These are phyloP conservation scores for Polyplosphaeria fusca DNA, from an alignment of 495 filamentous ascomycete species.

Conservation along the genomic window DNA sequence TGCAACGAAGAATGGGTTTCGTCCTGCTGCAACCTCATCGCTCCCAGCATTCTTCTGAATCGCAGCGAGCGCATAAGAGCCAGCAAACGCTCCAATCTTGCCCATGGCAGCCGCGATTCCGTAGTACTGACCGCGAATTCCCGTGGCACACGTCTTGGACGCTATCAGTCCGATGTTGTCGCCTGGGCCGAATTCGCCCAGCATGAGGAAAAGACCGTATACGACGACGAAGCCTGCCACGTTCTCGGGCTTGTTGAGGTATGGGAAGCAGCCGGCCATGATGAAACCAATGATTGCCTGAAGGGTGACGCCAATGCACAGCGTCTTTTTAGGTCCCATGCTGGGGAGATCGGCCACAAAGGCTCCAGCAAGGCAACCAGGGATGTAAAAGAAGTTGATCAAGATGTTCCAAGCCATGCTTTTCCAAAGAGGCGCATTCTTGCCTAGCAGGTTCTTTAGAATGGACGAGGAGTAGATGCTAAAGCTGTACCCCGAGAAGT, in stretches of 20 bases:
- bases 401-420: conserved; percentile 82
- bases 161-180: conserved; percentile 89
- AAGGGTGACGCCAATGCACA: conserved; percentile 61
- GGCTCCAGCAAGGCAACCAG: conserved; percentile 73
- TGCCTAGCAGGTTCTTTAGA: conserved; percentile 61
- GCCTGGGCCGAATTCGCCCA: conserved; percentile 84
- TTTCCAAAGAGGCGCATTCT: conserved; percentile 60
- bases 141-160: conserved; percentile 82
- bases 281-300: conserved; percentile 82
- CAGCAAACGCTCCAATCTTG: conserved; percentile 90
- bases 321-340: conserved; percentile 68
- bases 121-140: conserved; percentile 90
- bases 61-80: conserved; percentile 74
- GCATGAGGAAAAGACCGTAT: conserved; percentile 73
- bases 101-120: conserved; percentile 80
- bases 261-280: conserved; percentile 73
- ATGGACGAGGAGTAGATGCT: conserved; percentile 72
- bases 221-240: conserved; percentile 77
- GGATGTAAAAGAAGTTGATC: conserved; percentile 82
- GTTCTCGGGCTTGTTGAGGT: conserved; percentile 57
- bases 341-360: conserved; percentile 60
- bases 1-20: conserved; percentile 58
- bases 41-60: conserved; percentile 62
- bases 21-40: conserved; percentile 56
- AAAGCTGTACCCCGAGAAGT: conserved; percentile 80